Percentiles rank a stretch among this genome's conserved stretches.
Conservation (phyloP, 495 filamentous ascomycete species). For the Immersiella caudata region DNA sequence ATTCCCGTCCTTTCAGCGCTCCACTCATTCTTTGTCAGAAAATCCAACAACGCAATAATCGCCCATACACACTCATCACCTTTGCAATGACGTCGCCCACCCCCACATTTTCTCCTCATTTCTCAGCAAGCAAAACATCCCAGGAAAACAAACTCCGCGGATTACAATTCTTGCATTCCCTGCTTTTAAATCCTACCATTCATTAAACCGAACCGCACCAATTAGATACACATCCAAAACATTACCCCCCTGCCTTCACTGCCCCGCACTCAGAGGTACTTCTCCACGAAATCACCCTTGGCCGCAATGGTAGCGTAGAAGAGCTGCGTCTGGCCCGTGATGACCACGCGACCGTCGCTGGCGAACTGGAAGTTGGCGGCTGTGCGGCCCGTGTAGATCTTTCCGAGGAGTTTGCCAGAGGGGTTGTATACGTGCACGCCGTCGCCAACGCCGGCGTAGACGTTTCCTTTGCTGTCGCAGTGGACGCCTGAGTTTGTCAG, state of each 20-base stretch:
- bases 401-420: constrained; percentile 60
- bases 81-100: no score
- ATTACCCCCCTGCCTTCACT: not conserved
- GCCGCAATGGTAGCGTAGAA: constrained; percentile 53
- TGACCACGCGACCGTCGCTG: constrained; percentile 55
- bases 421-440: constrained; percentile 65
- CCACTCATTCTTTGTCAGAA: no score
- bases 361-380: constrained; percentile 63
- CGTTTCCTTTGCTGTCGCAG: constrained; percentile 60
- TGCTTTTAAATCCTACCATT: not conserved
- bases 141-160: not conserved
- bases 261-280: constrained; percentile 11
- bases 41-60: no score
- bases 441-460: constrained; percentile 63
- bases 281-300: constrained; percentile 34
- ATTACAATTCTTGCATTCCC: not conserved
- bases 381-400: constrained; percentile 51
- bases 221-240: not conserved
- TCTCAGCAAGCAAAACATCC: not conserved
- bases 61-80: no score
- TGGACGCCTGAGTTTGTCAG: constrained; percentile 45
- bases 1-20: no score
- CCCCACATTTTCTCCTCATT: not conserved
- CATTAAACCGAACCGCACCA: not conserved
- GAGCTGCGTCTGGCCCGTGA: constrained; percentile 52